phyloP scores from a whole-genome alignment of 2,329 filamentous ascomycete species.

The Parastagonospora nodorum region DNA sequence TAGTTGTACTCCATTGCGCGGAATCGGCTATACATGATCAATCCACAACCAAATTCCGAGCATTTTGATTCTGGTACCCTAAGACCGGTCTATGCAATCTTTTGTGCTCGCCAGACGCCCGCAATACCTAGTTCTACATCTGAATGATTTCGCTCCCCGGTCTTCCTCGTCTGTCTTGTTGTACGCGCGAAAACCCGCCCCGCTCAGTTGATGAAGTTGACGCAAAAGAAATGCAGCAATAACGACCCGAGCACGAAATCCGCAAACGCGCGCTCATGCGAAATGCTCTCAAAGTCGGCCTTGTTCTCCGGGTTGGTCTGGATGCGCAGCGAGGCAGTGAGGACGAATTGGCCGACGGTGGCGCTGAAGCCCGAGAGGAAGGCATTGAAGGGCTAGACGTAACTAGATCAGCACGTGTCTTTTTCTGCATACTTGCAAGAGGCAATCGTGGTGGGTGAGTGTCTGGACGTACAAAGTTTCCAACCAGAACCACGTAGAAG shows the following conservation, averaged over 20 bases:
- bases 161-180: neutral
- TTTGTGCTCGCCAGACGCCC: neutral
- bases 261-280: constrained; percentile 89
- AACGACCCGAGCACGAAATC: constrained; percentile 95
- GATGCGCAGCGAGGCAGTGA: constrained; percentile 88
- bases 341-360: constrained; percentile 95
- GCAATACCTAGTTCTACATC: no score
- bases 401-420: neutral
- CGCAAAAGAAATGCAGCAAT: constrained; percentile 97
- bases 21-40: neutral
- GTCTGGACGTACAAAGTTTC: constrained; percentile 82
- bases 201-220: constrained; percentile 98
- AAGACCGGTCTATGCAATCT: no score
- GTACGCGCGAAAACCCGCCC: neutral
- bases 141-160: neutral
- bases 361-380: constrained; percentile 95
- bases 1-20: no score
- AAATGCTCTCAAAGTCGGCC: constrained; percentile 74
- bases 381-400: constrained; percentile 87
- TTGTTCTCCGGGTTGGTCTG: constrained; percentile 88
- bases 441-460: no score
- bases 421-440: no score
- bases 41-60: neutral
- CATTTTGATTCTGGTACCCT: no score
- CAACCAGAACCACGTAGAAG: constrained; percentile 85